Conservation (phyloP, 768 basidiomycete species). For the Gymnopilus dilepis region DNA sequence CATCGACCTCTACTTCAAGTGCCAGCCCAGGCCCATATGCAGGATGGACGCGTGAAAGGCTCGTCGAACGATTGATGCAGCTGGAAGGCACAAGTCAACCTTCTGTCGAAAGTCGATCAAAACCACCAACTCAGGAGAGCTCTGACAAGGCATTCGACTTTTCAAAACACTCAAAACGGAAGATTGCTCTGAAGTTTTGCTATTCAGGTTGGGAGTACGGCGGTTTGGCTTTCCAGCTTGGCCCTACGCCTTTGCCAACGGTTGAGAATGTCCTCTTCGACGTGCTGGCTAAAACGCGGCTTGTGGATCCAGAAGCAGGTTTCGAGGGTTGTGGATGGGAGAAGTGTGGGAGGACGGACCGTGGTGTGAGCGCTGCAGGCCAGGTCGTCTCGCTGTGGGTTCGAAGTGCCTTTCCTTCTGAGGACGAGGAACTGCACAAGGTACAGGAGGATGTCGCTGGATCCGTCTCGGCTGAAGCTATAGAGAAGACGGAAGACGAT, state of each 20-base stretch:
- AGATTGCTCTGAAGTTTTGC: constrained; percentile 92
- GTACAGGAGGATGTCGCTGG: constrained; percentile 9
- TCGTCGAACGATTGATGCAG: constrained; percentile 65
- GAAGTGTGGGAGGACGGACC: constrained; percentile 92
- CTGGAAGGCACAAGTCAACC: constrained; percentile 51
- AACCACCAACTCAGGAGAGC: constrained; percentile 30
- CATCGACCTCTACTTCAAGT: constrained; percentile 21
- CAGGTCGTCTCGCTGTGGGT: constrained; percentile 95
- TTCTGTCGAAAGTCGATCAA: constrained; percentile 15
- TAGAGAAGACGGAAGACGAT: neutral
- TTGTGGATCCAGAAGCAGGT: constrained; percentile 77
- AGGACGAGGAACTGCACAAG: constrained; percentile 23
- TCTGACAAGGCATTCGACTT: constrained; percentile 58
- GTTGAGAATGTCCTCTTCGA: constrained; percentile 89
- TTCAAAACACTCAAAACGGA: constrained; percentile 71
- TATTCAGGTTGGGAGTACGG: constrained; percentile 94
- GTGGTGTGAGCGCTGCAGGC: constrained; percentile 92
- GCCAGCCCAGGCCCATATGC: constrained; percentile 42
- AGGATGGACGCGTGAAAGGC: constrained; percentile 59
- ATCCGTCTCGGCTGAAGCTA: neutral
- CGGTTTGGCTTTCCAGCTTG: constrained; percentile 84
- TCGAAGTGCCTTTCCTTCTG: constrained; percentile 62
- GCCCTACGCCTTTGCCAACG: constrained; percentile 77
- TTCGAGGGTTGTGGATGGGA: constrained; percentile 90
- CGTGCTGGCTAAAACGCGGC: constrained; percentile 75